These are phyloP conservation scores for Fonsecaea multimorphosa DNA, from an alignment of 2,329 filamentous ascomycete species.

Conservation along the genomic window DNA sequence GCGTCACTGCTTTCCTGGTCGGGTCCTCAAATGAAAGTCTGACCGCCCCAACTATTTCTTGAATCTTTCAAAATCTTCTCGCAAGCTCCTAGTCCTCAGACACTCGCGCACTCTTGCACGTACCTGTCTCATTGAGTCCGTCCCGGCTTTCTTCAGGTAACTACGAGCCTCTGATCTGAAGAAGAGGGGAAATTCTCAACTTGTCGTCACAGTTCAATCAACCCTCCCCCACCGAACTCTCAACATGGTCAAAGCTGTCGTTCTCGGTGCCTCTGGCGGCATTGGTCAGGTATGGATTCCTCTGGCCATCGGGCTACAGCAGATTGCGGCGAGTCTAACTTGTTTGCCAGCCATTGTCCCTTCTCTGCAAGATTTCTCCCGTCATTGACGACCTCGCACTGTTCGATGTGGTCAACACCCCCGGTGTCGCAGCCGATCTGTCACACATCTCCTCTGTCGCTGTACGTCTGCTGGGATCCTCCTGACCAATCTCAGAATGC, in stretches of 20 bases:
- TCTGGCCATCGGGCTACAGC: background rate
- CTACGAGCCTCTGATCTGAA: background rate
- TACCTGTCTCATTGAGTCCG: background rate
- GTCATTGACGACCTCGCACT: slow-evolving; percentile 90
- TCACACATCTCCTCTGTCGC: slow-evolving; percentile 95
- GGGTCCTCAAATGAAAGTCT: slow-evolving; percentile 16
- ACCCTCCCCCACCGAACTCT: slow-evolving; percentile 31
- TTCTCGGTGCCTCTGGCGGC: slow-evolving; percentile 96
- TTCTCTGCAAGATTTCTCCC: slow-evolving; percentile 89
- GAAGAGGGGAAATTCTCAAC: background rate
- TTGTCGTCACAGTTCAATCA: slow-evolving; percentile 17
- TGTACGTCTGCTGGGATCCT: slow-evolving; percentile 55
- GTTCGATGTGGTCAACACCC: slow-evolving; percentile 99
- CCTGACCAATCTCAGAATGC: slow-evolving; percentile 18
- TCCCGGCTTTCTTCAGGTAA: slow-evolving; percentile 8
- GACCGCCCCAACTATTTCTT: slow-evolving; percentile 27
- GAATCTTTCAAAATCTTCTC: slow-evolving; percentile 11
- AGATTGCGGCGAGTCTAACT: slow-evolving; percentile 17
- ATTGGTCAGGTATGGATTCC: slow-evolving; percentile 82
- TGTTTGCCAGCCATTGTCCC: slow-evolving; percentile 80
- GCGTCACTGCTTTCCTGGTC: slow-evolving; percentile 1
- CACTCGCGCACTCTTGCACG: background rate
- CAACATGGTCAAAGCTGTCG: slow-evolving; percentile 63
- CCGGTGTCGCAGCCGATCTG: slow-evolving; percentile 92
- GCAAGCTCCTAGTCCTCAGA: background rate